Evolutionary conservation across 2,329 filamentous ascomycete genomes (phyloP).

Genomic region (Aspergillaceae sp.): DNA sequence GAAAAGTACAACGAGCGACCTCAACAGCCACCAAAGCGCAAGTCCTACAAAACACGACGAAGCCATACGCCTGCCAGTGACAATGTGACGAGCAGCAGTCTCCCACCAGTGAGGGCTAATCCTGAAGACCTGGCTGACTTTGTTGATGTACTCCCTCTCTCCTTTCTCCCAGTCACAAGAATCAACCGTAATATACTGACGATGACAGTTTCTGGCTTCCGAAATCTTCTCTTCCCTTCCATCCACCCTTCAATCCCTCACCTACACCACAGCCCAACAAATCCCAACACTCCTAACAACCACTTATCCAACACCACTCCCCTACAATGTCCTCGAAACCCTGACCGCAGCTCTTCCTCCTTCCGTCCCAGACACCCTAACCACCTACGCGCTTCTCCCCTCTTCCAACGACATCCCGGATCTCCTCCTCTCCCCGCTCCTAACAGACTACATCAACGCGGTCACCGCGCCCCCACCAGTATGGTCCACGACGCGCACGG

Average conservation of each 20-base stretch:
- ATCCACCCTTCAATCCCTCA: conserved; percentile 50
- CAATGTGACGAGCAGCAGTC: neutral
- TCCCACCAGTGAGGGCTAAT: conserved; percentile 25
- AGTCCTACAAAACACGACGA: conserved; percentile 13
- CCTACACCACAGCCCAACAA: conserved; percentile 50
- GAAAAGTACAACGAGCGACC: conserved; percentile 48
- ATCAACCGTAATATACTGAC: neutral
- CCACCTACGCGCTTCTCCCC: conserved; percentile 56
- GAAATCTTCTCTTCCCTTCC: conserved; percentile 63
- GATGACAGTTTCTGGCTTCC: conserved; percentile 55
- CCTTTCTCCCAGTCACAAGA: neutral
- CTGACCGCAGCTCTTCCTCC: conserved; percentile 34
- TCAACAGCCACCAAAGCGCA: conserved; percentile 30
- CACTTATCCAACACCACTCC: conserved; percentile 51
- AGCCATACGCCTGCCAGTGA: neutral
- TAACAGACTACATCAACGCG: conserved; percentile 54
- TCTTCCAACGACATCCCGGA: conserved; percentile 36
- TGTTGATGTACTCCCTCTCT: conserved; percentile 48
- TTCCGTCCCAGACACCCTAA: conserved; percentile 41
- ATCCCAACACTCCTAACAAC: conserved; percentile 41
- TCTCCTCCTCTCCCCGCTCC: conserved; percentile 52
- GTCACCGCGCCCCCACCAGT: conserved; percentile 56
- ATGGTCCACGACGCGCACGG: conserved; percentile 49
- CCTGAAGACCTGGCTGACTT: conserved; percentile 70
- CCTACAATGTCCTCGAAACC: conserved; percentile 41